These are phyloP conservation scores for Termitomyces sp. DNA, from an alignment of 1,284 basidiomycete species.

Conservation along the genomic window DNA sequence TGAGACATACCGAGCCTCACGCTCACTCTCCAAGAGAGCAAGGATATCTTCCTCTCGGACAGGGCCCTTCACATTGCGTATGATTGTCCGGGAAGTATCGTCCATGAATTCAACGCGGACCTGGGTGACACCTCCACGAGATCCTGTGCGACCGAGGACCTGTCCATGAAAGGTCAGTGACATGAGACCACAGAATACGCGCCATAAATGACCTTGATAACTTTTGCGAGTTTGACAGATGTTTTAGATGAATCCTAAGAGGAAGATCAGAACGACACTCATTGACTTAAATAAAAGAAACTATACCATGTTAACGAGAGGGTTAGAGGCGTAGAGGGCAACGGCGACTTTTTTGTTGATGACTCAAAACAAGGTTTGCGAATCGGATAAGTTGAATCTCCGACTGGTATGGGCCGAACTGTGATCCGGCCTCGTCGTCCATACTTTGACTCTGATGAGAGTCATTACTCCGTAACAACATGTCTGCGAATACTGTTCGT, in stretches of 20 bases:
- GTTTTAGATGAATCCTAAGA: conserved; percentile 80
- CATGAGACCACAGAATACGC: not conserved
- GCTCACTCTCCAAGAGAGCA: conserved; percentile 96
- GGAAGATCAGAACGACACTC: not conserved
- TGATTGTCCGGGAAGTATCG: conserved; percentile 92
- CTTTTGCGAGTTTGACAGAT: conserved; percentile 93
- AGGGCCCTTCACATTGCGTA: conserved; percentile 99
- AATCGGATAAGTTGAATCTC: conserved; percentile 8
- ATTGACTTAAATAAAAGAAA: not conserved
- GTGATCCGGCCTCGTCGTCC: not conserved
- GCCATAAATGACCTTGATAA: conserved; percentile 71
- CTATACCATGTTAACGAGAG: conserved; percentile 13
- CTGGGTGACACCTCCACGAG: conserved; percentile 99
- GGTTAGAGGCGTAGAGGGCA: conserved; percentile 5
- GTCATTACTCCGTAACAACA: no score
- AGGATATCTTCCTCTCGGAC: conserved; percentile 97
- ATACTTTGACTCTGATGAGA: no score
- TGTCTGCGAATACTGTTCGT: not conserved
- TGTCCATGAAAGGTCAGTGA: conserved; percentile 27
- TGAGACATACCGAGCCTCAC: conserved; percentile 86
- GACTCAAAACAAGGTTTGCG: conserved; percentile 18
- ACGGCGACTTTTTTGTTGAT: conserved; percentile 18
- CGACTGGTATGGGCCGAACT: conserved; percentile 8
- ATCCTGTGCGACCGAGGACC: conserved; percentile 98
- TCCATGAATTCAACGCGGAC: conserved; percentile 99